Evolutionary conservation across 1,284 basidiomycete species (phyloP), one percentile per base, ranked within the genome.

Genomic region (Hymenochaete sp.): DNA sequence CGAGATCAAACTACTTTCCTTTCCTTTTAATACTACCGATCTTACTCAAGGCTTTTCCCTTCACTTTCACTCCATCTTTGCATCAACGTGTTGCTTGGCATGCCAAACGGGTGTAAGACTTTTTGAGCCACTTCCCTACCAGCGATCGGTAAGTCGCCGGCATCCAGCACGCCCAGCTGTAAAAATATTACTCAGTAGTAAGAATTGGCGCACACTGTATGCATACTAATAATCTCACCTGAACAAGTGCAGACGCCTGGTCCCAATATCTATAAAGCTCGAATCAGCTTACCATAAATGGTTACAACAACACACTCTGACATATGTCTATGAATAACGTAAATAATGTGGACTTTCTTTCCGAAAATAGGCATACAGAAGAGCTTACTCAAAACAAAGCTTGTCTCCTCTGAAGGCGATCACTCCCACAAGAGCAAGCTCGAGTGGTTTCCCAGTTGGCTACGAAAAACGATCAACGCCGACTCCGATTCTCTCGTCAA

Each of bases 321-420:
- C 45, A 50, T 47, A n/a, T 21, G 45, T 26, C 48, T 48, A 21
- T 13, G 18, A 3, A 37, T 8, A 25, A 25, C 21, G 26, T 11
- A 3, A 26, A 42, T 19, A 22, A 41, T 10, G 25, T 16, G 29
- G 18, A 35, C n/a, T 2, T 42, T 36, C n/a, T n/a, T 26, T 10
- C 28, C 3, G 21, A 11, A n/a, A 40, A n/a, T 11, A 14, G 16
- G n/a, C 6, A 31, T 18, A 55, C 53, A 55, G 57, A 48, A 51
- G 51, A 7, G 61, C 71, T 48, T 59, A 71, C 66, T 75, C 72
- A 53, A 75, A 72, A 33, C 67, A 70, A 28, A 74, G 55, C 50
- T 71, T 69, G 53, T 75, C 71, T 6, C 74, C 72, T 45, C 70
- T 61, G 45, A 76, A 70, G 18, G 70, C 71, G 14, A 74, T 63